Evolutionary conservation across 495 filamentous ascomycete species (phyloP).

Genomic region (Hyaloscypha hepaticicola): DNA sequence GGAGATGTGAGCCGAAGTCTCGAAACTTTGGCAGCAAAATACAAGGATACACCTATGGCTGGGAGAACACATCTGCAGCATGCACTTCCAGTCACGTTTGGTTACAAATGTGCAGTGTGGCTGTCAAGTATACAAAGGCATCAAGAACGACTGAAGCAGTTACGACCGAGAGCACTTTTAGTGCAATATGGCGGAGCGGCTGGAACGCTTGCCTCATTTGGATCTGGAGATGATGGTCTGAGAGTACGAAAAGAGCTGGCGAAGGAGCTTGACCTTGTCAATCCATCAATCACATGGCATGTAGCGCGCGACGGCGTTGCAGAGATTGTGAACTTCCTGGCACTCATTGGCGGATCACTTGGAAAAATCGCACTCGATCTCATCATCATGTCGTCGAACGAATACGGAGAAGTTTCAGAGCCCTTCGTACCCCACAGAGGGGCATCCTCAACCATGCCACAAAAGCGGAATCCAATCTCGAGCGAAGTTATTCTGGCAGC

Average conservation of each 20-base stretch:
- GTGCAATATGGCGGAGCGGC: slow-evolving; percentile 51
- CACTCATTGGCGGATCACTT: slow-evolving; percentile 47
- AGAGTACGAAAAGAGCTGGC: slow-evolving; percentile 44
- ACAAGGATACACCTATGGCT: slow-evolving; percentile 51
- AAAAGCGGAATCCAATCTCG: slow-evolving; percentile 56
- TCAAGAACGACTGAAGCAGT: slow-evolving; percentile 39
- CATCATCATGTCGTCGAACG: slow-evolving; percentile 56
- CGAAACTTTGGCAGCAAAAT: slow-evolving; percentile 38
- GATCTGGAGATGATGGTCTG: slow-evolving; percentile 39
- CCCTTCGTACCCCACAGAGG: slow-evolving; percentile 55
- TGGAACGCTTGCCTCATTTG: slow-evolving; percentile 47
- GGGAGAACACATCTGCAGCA: slow-evolving; percentile 54
- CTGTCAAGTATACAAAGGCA: slow-evolving; percentile 46
- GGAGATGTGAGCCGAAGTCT: slow-evolving; percentile 39
- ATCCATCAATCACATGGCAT: slow-evolving; percentile 44
- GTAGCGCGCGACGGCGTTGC: slow-evolving; percentile 51
- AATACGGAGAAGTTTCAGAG: slow-evolving; percentile 53
- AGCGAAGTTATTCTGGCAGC: slow-evolving; percentile 52
- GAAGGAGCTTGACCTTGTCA: slow-evolving; percentile 40
- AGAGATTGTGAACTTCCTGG: slow-evolving; percentile 50
- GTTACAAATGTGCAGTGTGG: slow-evolving; percentile 49
- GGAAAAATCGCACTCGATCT: slow-evolving; percentile 54
- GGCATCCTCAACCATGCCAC: slow-evolving; percentile 54
- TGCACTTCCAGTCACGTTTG: slow-evolving; percentile 49
- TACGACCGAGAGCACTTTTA: slow-evolving; percentile 39